Evolutionary conservation across 176 grass and related monocot species (phyloP), one percentile per base, ranked within the genome.

Genomic region (Stipa capillata): DNA sequence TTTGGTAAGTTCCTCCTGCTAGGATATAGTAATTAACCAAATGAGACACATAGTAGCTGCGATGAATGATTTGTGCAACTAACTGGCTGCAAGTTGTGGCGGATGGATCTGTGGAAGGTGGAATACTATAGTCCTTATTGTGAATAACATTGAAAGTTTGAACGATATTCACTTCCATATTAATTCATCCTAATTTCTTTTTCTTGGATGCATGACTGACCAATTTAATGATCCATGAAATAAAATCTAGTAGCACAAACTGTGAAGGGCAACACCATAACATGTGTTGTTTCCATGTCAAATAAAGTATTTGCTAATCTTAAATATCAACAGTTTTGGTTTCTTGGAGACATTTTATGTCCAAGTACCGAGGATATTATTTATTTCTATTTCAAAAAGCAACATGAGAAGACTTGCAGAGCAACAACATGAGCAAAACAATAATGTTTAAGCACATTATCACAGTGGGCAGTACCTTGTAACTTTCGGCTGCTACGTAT

Each of bases 401-500:
- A 65, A 56, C 12, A 14, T 54, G 34, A 1, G 35, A 69, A 49
- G 21, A 55, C 11, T 63, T 17, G 51, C 40, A 20, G 16, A 35
- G 64, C 18, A 84, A 61, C 34, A 72, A 50, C 18, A 72, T 67
- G 43, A 77, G 23, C 53, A 20, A 69, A 80, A 3, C 4, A 43
- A n/a, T 53, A 28, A 35, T 51, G 49, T 29, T 16, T 6, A 65
- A 73, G 29, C 45, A 17, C 0, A 39, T 9, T 77, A 55, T 71
- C 35, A 54, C 14, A 63, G 53, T 14, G 72, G 1, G n/a, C 24
- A 35, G 4, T 85, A 99, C 96, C 90, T 99, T 99, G 74, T 93
- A 98, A 78, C 96, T 98, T 93, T 99, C 96, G 25, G 96, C 96
- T 37, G 96, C 96, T 27, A 99, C 96, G 8, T 99, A 95, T 79